These are phyloP conservation scores for Lachnum nothofagi DNA, from an alignment of 2,329 filamentous ascomycete genomes.

Conservation along the genomic window DNA sequence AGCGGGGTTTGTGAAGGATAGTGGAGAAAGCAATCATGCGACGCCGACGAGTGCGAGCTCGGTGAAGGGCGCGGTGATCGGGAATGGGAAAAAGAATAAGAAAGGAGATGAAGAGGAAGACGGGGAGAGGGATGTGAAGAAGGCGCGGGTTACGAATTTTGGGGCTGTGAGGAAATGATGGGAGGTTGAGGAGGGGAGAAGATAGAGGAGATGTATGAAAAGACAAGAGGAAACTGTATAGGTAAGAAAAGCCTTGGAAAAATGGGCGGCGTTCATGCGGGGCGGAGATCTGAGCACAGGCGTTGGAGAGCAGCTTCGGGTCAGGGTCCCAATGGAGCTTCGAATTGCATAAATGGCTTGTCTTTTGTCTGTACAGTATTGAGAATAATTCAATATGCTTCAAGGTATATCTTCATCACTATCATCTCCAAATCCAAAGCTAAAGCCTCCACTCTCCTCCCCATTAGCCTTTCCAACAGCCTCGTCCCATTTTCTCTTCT, in stretches of 20 bases:
- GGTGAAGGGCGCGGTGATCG: conserved; percentile 32
- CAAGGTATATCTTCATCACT: conserved; percentile 43
- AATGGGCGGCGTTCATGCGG: too few species aligned
- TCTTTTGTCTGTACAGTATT: not conserved
- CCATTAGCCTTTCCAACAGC: conserved; percentile 56
- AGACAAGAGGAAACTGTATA: too few species aligned
- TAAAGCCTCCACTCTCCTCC: conserved; percentile 45
- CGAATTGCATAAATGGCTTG: too few species aligned
- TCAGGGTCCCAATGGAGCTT: too few species aligned
- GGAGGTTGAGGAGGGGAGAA: too few species aligned
- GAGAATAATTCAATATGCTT: too few species aligned
- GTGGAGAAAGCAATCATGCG: conserved; percentile 44
- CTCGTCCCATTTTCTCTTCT: conserved; percentile 82
- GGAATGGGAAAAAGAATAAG: conserved; percentile 48
- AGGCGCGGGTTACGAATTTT: conserved; percentile 30
- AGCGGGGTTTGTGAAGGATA: conserved; percentile 45
- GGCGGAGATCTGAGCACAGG: too few species aligned
- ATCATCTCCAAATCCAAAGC: conserved; percentile 59
- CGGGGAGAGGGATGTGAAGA: conserved; percentile 42
- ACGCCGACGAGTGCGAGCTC: conserved; percentile 52
- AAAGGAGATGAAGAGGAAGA: conserved; percentile 54
- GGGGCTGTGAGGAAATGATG: conserved; percentile 27
- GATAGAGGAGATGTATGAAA: too few species aligned
- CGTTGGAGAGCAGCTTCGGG: too few species aligned
- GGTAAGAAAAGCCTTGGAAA: too few species aligned